Base-by-base conservation (phyloP, 2,329 filamentous ascomycete species). In the Pseudocercospora fijiensis region DNA sequence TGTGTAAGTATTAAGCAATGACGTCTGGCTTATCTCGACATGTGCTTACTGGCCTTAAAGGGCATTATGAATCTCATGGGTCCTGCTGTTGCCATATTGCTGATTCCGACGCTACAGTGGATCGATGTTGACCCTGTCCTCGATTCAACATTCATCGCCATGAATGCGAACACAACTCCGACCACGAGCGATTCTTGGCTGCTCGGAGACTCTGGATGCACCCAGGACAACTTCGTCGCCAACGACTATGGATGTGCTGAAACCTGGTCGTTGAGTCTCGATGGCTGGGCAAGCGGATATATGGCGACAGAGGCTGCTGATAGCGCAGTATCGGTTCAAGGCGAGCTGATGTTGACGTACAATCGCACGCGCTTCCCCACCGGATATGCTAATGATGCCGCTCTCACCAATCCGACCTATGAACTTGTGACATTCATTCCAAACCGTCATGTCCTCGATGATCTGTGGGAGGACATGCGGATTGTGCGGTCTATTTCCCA, bases 101-200 rank as follows among this genome's bases (percentile, higher is more conserved):
- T 71, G 6, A 59, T 75, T 1, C 73, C 72, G 2, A 69, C 64
- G n/a, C 53, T 74, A 41, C 66, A 71, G 30, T 74, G 69, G 70
- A 33, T 71, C 10, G 61, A 69, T 16, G 47, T 51, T 6, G 47
- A 51, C 47, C 47, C 47, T 6, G 11, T 24, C 7, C 3, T 51
- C 47, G 13, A 18, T 6, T 22, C 47, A 16, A 51, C 8, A 26
- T 51, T 51, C 47, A 26, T 51, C 16, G 26, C 47, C 3, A 51
- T 51, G 47, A 51, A 51, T 13, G 18, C 47, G 16, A 26, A 51
- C 47, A 26, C 18, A 10, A 26, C 22, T 4, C 47, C 47, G 13
- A 24, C 20, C 22, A 20, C 47, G 11, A 26, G 18, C 24, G 22
- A 26, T 24, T 9, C 18, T 13, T 24, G 13, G 18, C 47, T 51